Evolutionary conservation across 768 basidiomycete genomes (phyloP).

Genomic region (Coprinopsis strossmayeri): DNA sequence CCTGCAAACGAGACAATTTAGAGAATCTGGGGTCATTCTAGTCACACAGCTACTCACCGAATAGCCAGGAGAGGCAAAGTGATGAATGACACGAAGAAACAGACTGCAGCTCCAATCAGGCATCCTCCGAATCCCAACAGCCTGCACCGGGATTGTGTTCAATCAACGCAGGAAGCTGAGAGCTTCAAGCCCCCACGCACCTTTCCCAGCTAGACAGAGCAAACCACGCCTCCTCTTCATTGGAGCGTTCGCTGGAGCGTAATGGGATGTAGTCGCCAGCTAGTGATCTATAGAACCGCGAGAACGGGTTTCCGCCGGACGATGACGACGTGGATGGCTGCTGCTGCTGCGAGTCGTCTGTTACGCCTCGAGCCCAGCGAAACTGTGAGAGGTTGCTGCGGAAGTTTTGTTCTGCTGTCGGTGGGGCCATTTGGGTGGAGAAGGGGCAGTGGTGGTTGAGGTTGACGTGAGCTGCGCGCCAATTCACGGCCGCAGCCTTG

Average conservation of each 20-base stretch:
- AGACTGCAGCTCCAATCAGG: slow-evolving; percentile 83
- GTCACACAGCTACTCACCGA: slow-evolving; percentile 22
- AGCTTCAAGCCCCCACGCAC: slow-evolving; percentile 28
- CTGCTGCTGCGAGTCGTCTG: slow-evolving; percentile 59
- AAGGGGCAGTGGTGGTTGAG: not conserved
- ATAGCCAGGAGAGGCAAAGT: slow-evolving; percentile 55
- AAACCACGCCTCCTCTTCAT: slow-evolving; percentile 96
- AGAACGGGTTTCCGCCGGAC: slow-evolving; percentile 57
- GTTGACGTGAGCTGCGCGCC: no score
- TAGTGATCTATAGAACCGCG: slow-evolving; percentile 81
- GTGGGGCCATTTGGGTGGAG: not conserved
- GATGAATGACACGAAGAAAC: slow-evolving; percentile 88
- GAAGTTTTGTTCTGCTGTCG: slow-evolving; percentile 59
- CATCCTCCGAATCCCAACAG: slow-evolving; percentile 89
- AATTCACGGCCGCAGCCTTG: no score
- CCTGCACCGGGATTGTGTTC: slow-evolving; percentile 43
- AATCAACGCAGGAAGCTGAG: not conserved
- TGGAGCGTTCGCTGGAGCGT: slow-evolving; percentile 71
- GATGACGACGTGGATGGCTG: slow-evolving; percentile 22
- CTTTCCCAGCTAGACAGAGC: slow-evolving; percentile 91
- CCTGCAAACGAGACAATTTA: slow-evolving; percentile 32
- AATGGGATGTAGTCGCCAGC: slow-evolving; percentile 87
- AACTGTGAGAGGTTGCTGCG: slow-evolving; percentile 76
- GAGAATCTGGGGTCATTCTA: slow-evolving; percentile 4
- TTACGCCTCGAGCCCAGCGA: slow-evolving; percentile 72